Conservation (phyloP, 75 land plant genomes). For the Pinus albicaulis region DNA sequence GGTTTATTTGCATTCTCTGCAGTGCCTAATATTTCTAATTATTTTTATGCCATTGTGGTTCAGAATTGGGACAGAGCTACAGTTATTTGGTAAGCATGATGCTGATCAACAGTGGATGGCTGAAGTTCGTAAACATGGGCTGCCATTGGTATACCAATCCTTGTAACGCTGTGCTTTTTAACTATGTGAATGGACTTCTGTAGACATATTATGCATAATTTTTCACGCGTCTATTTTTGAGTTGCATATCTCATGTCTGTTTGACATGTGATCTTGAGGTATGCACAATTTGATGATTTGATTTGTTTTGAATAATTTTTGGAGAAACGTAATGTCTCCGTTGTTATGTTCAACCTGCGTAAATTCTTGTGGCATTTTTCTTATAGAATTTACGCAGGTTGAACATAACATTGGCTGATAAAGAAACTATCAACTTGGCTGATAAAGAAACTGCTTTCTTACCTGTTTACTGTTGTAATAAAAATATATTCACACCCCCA, state of each 20-base stretch:
- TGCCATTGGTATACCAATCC: constrained; percentile 50
- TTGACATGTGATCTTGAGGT: background rate
- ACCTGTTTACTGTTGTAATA: background rate
- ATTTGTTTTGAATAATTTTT: background rate
- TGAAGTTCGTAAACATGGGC: constrained; percentile 56
- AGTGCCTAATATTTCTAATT: background rate
- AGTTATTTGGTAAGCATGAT: constrained; percentile 82
- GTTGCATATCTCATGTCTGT: background rate
- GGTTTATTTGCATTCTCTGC: background rate
- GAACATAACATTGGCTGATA: too few species aligned
- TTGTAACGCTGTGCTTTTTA: constrained; percentile 3
- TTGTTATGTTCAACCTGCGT: background rate
- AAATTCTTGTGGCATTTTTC: too few species aligned
- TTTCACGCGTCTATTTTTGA: background rate
- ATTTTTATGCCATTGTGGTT: constrained; percentile 7
- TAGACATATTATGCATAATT: background rate
- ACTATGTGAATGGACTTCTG: background rate
- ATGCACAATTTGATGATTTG: background rate
- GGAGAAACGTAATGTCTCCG: background rate
- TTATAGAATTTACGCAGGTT: background rate
- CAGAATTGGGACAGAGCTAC: constrained; percentile 65
- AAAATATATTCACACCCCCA: too few species aligned
- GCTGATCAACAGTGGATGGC: constrained; percentile 81
- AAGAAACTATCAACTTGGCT: background rate
- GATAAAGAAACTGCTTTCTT: background rate